A percentile compares a stretch with the other conserved stretches of the same genome.
Conservation (phyloP, 306 rosid species). For the Citrullus mucosospermus region DNA sequence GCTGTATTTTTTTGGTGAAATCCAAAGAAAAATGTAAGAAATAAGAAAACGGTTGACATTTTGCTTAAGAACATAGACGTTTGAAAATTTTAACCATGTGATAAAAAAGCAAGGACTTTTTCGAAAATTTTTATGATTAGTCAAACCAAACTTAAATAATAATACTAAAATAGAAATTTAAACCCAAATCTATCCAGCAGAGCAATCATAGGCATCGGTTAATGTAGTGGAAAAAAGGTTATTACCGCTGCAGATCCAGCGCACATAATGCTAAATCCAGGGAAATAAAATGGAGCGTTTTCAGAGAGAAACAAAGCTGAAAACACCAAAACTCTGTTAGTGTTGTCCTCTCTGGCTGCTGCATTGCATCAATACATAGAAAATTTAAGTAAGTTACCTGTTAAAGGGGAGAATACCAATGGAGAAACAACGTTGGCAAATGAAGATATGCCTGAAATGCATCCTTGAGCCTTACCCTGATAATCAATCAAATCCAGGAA, state of each 20-base stretch:
- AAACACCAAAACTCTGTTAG: background rate
- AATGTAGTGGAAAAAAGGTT: background rate
- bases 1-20: no score
- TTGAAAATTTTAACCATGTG: background rate
- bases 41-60: no score
- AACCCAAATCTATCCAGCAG: background rate
- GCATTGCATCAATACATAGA: background rate
- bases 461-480: conserved; percentile 92
- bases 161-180: background rate
- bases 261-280: conserved; percentile 86
- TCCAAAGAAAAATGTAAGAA: no score
- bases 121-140: background rate
- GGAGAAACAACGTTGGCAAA: conserved; percentile 73
- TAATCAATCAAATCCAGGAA: background rate
- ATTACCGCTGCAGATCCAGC: conserved; percentile 73
- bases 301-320: conserved; percentile 81
- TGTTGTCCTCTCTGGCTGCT: background rate
- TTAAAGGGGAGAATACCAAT: conserved; percentile 77
- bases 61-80: background rate
- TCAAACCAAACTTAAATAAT: background rate
- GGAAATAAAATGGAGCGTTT: conserved; percentile 68
- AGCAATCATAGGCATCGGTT: background rate
- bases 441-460: conserved; percentile 89
- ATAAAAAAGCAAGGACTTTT: background rate
- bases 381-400: conserved; percentile 33